A percentile compares a stretch with the other conserved stretches of the same genome.
Evolutionary conservation across 2,329 filamentous ascomycete species (phyloP).

Genomic region (Colletotrichum tanaceti): DNA sequence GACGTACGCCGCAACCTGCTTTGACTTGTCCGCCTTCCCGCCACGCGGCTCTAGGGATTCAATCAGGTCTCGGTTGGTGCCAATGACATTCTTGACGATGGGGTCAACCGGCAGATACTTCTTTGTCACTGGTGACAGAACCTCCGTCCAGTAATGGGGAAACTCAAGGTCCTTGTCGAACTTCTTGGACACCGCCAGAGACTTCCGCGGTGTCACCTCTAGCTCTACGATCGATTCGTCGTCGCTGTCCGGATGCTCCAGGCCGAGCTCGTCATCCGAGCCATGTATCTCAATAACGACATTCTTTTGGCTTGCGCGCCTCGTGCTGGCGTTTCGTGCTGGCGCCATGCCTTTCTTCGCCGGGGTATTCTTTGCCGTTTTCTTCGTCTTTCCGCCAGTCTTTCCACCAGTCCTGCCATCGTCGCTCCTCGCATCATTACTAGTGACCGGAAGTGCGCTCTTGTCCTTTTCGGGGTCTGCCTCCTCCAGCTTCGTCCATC

Average conservation of each 20-base stretch:
- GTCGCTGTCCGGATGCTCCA: slow-evolving; percentile 64
- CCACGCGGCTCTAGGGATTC: slow-evolving; percentile 86
- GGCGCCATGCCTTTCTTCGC: slow-evolving; percentile 26
- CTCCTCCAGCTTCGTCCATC: slow-evolving; percentile 89
- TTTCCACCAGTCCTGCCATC: slow-evolving; percentile 20
- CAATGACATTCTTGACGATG: slow-evolving; percentile 74
- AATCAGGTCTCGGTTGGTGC: slow-evolving; percentile 77
- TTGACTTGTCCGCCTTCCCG: slow-evolving; percentile 82
- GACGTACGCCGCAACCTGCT: slow-evolving; percentile 91
- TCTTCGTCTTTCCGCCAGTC: slow-evolving; percentile 39
- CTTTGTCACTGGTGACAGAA: slow-evolving; percentile 82
- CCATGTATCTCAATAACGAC: slow-evolving; percentile 25
- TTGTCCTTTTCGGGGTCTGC: slow-evolving; percentile 65
- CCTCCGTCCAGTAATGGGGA: slow-evolving; percentile 94
- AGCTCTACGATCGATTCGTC: slow-evolving; percentile 71
- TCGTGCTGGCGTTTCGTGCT: slow-evolving; percentile 6
- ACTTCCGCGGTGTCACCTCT: slow-evolving; percentile 56
- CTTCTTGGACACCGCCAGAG: slow-evolving; percentile 53
- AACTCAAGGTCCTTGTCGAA: slow-evolving; percentile 83
- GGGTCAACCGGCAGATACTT: slow-evolving; percentile 84
- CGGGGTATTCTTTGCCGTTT: slow-evolving; percentile 37
- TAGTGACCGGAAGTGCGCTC: background rate
- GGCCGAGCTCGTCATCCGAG: slow-evolving; percentile 33
- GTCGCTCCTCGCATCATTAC: slow-evolving; percentile 39
- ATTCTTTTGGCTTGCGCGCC: slow-evolving; percentile 18